These are phyloP conservation scores for Macadamia integrifolia DNA, from an alignment of 164 flowering plant species.

Conservation along the genomic window DNA sequence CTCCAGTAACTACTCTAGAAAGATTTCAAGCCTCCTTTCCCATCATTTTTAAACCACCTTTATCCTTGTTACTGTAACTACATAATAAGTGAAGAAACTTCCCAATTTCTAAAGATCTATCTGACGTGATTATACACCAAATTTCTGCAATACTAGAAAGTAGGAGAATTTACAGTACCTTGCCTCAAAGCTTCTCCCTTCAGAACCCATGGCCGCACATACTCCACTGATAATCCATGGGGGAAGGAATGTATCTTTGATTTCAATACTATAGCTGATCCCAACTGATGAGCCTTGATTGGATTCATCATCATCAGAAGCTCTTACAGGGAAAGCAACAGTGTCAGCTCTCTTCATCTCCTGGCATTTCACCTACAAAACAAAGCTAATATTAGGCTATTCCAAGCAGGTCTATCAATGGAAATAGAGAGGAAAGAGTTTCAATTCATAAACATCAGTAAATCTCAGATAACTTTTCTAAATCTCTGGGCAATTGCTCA, in stretches of 20 bases:
- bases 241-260: slow-evolving; percentile 67
- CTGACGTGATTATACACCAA: not conserved
- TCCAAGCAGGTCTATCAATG: not conserved
- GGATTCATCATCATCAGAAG: slow-evolving; percentile 25
- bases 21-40: too few relatives aligned
- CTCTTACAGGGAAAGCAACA: slow-evolving; percentile 27
- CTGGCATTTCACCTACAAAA: slow-evolving; percentile 68
- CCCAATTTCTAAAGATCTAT: not conserved
- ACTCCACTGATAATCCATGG: slow-evolving; percentile 73
- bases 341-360: slow-evolving; percentile 53
- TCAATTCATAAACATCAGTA: not conserved
- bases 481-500: not conserved
- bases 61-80: too few relatives aligned
- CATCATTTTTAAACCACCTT: too few relatives aligned
- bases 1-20: not conserved
- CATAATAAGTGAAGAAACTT: not conserved
- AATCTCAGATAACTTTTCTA: not conserved
- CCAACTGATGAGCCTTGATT: slow-evolving; percentile 25
- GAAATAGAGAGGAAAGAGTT: not conserved
- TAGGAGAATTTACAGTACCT: slow-evolving; percentile 39
- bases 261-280: slow-evolving; percentile 66
- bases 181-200: slow-evolving; percentile 62
- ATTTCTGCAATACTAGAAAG: not conserved
- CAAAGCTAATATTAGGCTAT: not conserved
- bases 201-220: slow-evolving; percentile 54